phyloP scores from a whole-genome alignment of 768 basidiomycete genomes.

The Pleurotus cornucopiae region DNA sequence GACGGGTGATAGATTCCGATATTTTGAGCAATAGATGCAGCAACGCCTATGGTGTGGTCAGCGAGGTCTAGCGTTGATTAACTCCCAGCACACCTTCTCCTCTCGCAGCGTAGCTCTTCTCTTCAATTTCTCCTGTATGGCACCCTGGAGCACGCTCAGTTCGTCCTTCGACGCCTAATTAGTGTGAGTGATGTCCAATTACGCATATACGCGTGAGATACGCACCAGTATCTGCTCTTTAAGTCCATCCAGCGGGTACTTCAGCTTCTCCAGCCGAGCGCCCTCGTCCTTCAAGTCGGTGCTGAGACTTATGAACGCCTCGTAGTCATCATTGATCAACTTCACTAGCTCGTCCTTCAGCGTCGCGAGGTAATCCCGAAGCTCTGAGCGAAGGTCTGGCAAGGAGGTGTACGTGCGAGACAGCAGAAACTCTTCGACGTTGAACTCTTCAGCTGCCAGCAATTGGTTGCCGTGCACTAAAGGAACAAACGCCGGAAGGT shows the following conservation, averaged over 20 bases:
- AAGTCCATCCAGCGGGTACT: slow-evolving; percentile 61
- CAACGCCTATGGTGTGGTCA: slow-evolving; percentile 49
- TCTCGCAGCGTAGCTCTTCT: slow-evolving; percentile 76
- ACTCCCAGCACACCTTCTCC: slow-evolving; percentile 59
- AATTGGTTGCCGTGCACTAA: slow-evolving; percentile 78
- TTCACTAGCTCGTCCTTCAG: slow-evolving; percentile 93
- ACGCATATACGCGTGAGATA: slow-evolving; percentile 7
- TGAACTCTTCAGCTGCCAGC: slow-evolving; percentile 64
- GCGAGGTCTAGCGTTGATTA: background rate
- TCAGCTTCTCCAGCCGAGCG: slow-evolving; percentile 60
- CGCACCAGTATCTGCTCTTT: slow-evolving; percentile 67
- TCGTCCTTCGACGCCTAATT: slow-evolving; percentile 56
- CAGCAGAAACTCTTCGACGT: slow-evolving; percentile 84
- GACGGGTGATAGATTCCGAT: slow-evolving; percentile 84
- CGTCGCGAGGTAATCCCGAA: slow-evolving; percentile 77
- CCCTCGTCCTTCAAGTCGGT: slow-evolving; percentile 90
- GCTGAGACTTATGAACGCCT: slow-evolving; percentile 94
- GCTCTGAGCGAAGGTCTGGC: slow-evolving; percentile 81
- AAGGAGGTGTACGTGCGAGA: slow-evolving; percentile 82
- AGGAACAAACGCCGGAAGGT: slow-evolving; percentile 63
- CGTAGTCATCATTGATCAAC: slow-evolving; percentile 97
- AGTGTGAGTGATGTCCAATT: background rate
- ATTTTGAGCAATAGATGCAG: slow-evolving; percentile 87
- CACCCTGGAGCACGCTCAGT: slow-evolving; percentile 63
- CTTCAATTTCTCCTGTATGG: slow-evolving; percentile 74